Evolutionary conservation across 106 monocot genomes (phyloP), one percentile per base, ranked within the genome.

Genomic region (Iris macrosiphon): DNA sequence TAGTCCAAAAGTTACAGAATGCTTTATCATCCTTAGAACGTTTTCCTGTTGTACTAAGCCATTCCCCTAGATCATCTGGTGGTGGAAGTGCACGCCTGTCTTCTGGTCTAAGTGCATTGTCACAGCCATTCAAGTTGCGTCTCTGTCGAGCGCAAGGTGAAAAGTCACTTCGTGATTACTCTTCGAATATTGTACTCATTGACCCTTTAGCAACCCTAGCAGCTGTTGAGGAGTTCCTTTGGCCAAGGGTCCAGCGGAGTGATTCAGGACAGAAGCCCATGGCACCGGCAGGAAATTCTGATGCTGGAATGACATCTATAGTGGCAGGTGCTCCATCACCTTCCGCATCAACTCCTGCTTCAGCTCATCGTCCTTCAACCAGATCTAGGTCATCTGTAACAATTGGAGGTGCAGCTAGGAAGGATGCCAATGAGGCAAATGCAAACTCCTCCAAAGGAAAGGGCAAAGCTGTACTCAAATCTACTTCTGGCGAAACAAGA

Each of bases 161-260:
- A 52, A 98, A 98, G 66, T 87, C 90, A 26, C 75, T 98, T 48
- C 83, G 87, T 53, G 98, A 98, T 78, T 91, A 98, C 66, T 91
- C 98, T 40, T 86, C 96, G 11, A 98, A 91, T 61, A 59, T 98
- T 70, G 91, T 98, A 1, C 81, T 98, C 25, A 98, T 98, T 22
- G 91, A 98, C 61, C 98, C 98, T 23, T 57, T 98, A 32, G 98
- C 91, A 12, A 98, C 83, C 53, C 59, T 98, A 50, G 91, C 87
- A 48, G 79, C 87, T 29, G 79, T 98, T 61, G 98, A 98, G 64
- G 98, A 98, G 43, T 98, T 98, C 35, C 87, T 98, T 45, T 98
- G 91, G 98, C 85, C 98, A 40, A 77, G 98, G 55, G 69, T 98
- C 13, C 87, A 91, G 64, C 74, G 90, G 26, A 73, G 52, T 55